These are phyloP conservation scores for Tuber indicum DNA, from an alignment of 495 filamentous ascomycete species.

Conservation along the genomic window DNA sequence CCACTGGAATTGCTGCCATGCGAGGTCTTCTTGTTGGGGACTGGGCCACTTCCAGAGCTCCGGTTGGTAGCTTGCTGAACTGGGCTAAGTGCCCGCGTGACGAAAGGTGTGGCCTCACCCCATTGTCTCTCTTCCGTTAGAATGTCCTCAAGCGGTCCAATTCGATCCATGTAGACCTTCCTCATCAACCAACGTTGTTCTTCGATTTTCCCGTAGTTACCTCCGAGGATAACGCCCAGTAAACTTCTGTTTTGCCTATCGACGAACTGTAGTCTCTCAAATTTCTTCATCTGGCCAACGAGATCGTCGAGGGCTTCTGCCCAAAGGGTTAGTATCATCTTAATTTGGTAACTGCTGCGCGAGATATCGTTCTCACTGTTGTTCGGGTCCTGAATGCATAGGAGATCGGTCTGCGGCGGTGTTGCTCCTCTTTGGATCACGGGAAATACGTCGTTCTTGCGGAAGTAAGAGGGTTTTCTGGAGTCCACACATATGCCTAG, in stretches of 20 bases:
- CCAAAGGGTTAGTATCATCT: conserved; percentile 59
- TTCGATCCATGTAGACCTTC: conserved; percentile 47
- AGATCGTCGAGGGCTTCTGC: conserved; percentile 55
- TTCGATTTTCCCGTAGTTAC: conserved; percentile 63
- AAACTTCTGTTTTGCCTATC: conserved; percentile 48
- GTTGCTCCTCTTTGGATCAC: conserved; percentile 49
- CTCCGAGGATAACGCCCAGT: conserved; percentile 59
- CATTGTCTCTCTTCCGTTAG: conserved; percentile 6
- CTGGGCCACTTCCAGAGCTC: neutral
- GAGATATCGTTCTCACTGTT: conserved; percentile 75
- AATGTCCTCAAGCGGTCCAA: conserved; percentile 35
- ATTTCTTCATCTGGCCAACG: conserved; percentile 52
- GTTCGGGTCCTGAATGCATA: conserved; percentile 87
- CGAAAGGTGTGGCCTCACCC: neutral
- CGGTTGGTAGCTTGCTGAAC: neutral
- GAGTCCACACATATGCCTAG: conserved; percentile 66
- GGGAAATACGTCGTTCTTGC: conserved; percentile 42
- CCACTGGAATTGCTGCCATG: neutral
- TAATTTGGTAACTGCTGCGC: conserved; percentile 64
- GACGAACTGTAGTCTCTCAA: conserved; percentile 30
- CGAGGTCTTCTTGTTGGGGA: neutral
- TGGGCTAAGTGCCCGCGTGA: neutral
- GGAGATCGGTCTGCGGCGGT: conserved; percentile 37
- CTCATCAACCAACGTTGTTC: conserved; percentile 55
- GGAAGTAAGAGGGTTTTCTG: conserved; percentile 65